Evolutionary conservation across 2,329 filamentous ascomycete species (phyloP).

Genomic region (Aspergillus sp.): DNA sequence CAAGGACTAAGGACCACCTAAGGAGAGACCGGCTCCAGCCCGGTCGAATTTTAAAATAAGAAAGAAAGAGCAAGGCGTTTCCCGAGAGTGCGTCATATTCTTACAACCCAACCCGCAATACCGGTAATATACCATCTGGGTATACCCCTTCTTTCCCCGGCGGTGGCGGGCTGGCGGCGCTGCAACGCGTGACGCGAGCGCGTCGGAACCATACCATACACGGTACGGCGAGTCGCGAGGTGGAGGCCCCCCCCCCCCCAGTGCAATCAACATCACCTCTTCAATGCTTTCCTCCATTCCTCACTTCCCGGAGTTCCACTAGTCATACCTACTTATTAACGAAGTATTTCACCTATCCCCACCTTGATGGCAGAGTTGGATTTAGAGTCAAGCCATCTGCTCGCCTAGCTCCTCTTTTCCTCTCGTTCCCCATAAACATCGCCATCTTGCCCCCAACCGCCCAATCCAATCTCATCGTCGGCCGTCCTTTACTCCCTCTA

Average conservation of each 20-base stretch:
- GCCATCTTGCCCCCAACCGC: constrained; percentile 2
- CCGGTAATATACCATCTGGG: not conserved
- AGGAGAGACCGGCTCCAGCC: not conserved
- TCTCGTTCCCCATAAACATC: not conserved
- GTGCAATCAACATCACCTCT: constrained; percentile 19
- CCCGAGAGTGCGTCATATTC: not conserved
- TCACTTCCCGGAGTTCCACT: constrained; percentile 12
- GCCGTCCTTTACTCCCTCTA: not conserved
- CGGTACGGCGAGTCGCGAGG: not conserved
- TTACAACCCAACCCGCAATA: constrained; percentile 13
- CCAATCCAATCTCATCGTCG: constrained; percentile 1
- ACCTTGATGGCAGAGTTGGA: constrained; percentile 20
- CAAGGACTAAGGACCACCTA: constrained; percentile 13
- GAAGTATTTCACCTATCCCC: constrained; percentile 20
- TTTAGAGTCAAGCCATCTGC: constrained; percentile 19
- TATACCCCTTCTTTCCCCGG: no score
- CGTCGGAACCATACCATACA: constrained; percentile 31
- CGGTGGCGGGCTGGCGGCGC: not conserved
- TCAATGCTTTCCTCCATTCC: constrained; percentile 18
- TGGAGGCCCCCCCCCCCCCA: not conserved
- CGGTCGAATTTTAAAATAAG: not conserved
- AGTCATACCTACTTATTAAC: constrained; percentile 18
- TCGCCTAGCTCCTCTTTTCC: constrained; percentile 6
- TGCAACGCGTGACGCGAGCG: constrained; percentile 29
- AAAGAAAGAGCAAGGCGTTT: not conserved